Percentiles rank a stretch among this genome's conserved stretches.
Evolutionary conservation across 2,329 filamentous ascomycete species (phyloP).

Genomic region (Eurotiales sp.): DNA sequence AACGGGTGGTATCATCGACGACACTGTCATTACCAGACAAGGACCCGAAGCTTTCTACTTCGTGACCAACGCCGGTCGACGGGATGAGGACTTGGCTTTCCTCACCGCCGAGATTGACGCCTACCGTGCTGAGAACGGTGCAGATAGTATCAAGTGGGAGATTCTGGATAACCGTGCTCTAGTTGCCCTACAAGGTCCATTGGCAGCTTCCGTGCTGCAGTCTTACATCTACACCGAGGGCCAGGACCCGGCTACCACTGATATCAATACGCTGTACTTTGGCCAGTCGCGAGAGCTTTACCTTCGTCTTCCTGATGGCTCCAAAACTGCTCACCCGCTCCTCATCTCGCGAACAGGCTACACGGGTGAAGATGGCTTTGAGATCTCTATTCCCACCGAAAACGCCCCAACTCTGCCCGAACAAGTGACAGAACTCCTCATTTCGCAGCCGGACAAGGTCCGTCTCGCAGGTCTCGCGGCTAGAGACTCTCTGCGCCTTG

Average conservation of each 20-base stretch:
- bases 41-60: conserved; percentile 75
- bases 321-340: conserved; percentile 50
- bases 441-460: conserved; percentile 62
- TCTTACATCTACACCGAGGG: conserved; percentile 54
- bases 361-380: conserved; percentile 97
- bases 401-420: conserved; percentile 52
- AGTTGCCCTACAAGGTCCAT: conserved; percentile 84
- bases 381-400: conserved; percentile 73
- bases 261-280: conserved; percentile 73
- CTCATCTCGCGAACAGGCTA: conserved; percentile 88
- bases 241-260: conserved; percentile 39
- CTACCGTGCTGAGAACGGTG: conserved; percentile 54
- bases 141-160: conserved; percentile 60
- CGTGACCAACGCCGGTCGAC: conserved; percentile 90
- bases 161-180: conserved; percentile 71
- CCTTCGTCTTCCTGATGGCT: conserved; percentile 57
- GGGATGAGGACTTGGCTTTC: conserved; percentile 82
- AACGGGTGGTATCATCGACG: conserved; percentile 90
- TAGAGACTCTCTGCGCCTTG: conserved; percentile 84
- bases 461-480: conserved; percentile 85
- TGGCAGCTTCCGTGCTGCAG: conserved; percentile 66
- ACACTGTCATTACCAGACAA: conserved; percentile 85
- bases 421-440: conserved; percentile 64
- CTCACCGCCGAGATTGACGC: conserved; percentile 64
- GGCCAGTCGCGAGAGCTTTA: conserved; percentile 67